phyloP scores from a whole-genome alignment of 495 filamentous ascomycete species.

The Jackrogersella multiformis region DNA sequence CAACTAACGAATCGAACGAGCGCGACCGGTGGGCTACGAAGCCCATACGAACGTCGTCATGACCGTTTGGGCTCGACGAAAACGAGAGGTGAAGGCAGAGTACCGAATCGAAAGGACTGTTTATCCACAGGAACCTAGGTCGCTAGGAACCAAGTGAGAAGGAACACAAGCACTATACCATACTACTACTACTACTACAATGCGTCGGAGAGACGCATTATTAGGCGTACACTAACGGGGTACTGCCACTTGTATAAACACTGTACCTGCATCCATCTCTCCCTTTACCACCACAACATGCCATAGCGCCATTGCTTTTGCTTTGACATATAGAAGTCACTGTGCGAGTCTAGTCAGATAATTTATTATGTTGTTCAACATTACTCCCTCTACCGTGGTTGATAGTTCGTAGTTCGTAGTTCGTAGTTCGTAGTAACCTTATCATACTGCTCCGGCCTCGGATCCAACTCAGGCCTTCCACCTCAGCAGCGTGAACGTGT shows the following conservation, averaged over 20 bases:
- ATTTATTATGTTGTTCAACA: slow-evolving; percentile 28
- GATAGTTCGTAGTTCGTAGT: slow-evolving; percentile 21
- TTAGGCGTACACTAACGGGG: slow-evolving; percentile 13
- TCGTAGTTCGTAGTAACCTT: too few species aligned
- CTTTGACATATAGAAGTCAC: not conserved
- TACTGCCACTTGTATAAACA: slow-evolving; percentile 33
- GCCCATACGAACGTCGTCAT: not conserved
- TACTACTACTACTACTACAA: not conserved
- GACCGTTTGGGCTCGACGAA: not conserved
- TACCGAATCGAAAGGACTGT: too few species aligned
- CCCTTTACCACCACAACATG: not conserved
- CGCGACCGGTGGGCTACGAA: not conserved
- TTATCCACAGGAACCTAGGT: too few species aligned
- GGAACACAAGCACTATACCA: not conserved
- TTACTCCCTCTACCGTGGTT: not conserved
- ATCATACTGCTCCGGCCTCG: not conserved
- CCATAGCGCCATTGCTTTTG: not conserved
- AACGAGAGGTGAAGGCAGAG: slow-evolving; percentile 16
- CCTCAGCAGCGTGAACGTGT: slow-evolving; percentile 71
- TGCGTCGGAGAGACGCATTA: slow-evolving; percentile 15
- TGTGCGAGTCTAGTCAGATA: slow-evolving; percentile 21
- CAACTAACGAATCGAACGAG: not conserved
- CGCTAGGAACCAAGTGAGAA: too few species aligned
- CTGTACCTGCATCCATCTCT: not conserved
- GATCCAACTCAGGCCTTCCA: slow-evolving; percentile 62